Conservation (phyloP, 2,329 filamentous ascomycete genomes). For the Metarhizium humberi region DNA sequence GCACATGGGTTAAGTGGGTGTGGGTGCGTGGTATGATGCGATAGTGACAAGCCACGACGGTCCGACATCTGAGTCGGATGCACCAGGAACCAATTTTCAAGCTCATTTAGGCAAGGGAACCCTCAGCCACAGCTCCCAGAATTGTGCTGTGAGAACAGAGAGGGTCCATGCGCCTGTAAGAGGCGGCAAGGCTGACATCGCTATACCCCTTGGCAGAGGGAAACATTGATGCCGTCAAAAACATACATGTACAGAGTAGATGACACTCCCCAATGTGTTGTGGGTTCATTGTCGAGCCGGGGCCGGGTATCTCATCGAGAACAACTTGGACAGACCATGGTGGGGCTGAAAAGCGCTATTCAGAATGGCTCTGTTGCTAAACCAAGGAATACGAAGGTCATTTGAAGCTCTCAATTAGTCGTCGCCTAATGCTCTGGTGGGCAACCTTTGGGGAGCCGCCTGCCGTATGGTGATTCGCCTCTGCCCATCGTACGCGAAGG, state of each 20-base stretch:
- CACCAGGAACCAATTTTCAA: neutral
- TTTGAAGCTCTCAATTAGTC: too few relatives aligned
- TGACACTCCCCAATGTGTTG: neutral
- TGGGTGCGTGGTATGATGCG: neutral
- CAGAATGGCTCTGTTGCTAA: neutral
- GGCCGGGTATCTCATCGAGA: neutral
- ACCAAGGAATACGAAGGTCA: neutral
- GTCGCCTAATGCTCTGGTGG: neutral
- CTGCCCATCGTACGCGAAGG: neutral
- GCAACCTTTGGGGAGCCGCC: neutral
- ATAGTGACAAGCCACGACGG: neutral
- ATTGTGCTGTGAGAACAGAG: neutral
- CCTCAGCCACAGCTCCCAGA: neutral
- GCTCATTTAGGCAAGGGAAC: neutral
- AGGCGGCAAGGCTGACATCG: conserved; percentile 1
- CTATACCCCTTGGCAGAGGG: neutral
- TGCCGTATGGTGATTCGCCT: neutral
- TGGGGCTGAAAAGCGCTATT: neutral
- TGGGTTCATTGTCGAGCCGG: neutral
- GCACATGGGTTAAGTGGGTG: neutral
- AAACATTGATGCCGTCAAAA: too few relatives aligned
- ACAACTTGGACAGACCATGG: neutral
- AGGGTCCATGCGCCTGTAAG: neutral
- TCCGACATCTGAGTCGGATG: neutral
- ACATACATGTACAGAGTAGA: too few relatives aligned